These are phyloP conservation scores for Protea cynaroides DNA, from an alignment of 164 flowering plant species.

Conservation along the genomic window DNA sequence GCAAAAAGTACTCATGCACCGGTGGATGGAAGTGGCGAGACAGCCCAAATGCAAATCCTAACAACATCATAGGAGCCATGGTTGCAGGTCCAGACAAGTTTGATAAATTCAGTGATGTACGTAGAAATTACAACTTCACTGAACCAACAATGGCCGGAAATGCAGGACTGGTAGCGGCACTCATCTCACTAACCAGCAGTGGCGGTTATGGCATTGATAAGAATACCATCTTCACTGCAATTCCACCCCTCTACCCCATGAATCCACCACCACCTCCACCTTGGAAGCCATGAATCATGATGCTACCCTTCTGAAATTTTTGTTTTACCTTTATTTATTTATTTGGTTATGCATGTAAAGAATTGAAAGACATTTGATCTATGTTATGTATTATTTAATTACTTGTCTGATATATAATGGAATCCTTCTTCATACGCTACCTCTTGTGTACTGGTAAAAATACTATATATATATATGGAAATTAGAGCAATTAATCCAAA, in stretches of 20 bases:
- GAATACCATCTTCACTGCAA: slow-evolving; percentile 57
- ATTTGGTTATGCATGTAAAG: not conserved
- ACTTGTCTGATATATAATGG: too few relatives aligned
- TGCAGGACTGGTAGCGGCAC: slow-evolving; percentile 84
- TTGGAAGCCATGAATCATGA: slow-evolving; percentile 45
- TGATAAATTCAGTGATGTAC: slow-evolving; percentile 53
- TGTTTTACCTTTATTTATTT: not conserved
- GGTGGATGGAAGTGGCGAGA: slow-evolving; percentile 66
- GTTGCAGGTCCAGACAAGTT: slow-evolving; percentile 77
- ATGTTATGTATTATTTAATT: too few relatives aligned
- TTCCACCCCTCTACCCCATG: slow-evolving; percentile 51
- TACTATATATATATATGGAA: too few relatives aligned
- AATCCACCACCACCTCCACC: slow-evolving; percentile 67
- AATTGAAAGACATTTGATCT: too few relatives aligned
- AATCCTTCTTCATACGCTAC: too few relatives aligned
- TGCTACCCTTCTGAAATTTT: not conserved
- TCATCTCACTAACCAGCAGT: slow-evolving; percentile 49
- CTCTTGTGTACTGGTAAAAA: too few relatives aligned
- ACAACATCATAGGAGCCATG: slow-evolving; percentile 80
- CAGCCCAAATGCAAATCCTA: slow-evolving; percentile 45
- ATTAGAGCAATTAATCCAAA: too few relatives aligned
- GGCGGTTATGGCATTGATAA: slow-evolving; percentile 30
- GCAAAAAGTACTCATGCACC: slow-evolving; percentile 44
- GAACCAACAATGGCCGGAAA: slow-evolving; percentile 87
- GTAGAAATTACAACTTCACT: slow-evolving; percentile 44